These are phyloP conservation scores for Pseudogymnoascus sp. DNA, from an alignment of 2,329 filamentous ascomycete genomes.

Conservation along the genomic window DNA sequence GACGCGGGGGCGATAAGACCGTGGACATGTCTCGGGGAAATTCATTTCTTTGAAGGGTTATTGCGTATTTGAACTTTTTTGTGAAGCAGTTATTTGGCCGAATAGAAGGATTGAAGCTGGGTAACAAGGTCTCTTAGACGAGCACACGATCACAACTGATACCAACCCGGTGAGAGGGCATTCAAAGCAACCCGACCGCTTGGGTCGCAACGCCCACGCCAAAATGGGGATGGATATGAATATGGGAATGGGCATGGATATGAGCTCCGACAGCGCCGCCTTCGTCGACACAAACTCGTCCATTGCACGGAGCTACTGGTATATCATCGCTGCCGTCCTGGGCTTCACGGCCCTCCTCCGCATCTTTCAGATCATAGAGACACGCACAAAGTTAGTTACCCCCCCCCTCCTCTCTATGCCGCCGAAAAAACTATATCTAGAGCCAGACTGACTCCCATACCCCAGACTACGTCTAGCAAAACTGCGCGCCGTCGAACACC, in stretches of 20 bases:
- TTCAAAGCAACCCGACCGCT: neutral
- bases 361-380: conserved; percentile 18
- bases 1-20: neutral
- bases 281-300: conserved; percentile 40
- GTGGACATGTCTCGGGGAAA: neutral
- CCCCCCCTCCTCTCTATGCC: neutral
- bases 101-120: too few relatives aligned
- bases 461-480: neutral
- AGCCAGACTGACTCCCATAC: neutral
- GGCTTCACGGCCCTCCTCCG: conserved; percentile 18
- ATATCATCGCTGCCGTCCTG: conserved; percentile 42
- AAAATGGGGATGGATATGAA: conserved; percentile 16
- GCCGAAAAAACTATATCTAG: too few relatives aligned
- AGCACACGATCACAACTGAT: neutral
- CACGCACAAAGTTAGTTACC: conserved; percentile 18
- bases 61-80: neutral
- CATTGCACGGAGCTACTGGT: conserved; percentile 51
- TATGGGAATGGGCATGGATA: conserved; percentile 22
- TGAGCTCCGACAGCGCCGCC: conserved; percentile 27
- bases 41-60: neutral
- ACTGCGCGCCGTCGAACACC: conserved; percentile 34
- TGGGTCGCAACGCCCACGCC: neutral
- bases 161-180: neutral
- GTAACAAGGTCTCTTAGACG: neutral
- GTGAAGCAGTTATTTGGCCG: too few relatives aligned